Conservation (phyloP, 768 basidiomycete genomes). For the Lactarius vividus region DNA sequence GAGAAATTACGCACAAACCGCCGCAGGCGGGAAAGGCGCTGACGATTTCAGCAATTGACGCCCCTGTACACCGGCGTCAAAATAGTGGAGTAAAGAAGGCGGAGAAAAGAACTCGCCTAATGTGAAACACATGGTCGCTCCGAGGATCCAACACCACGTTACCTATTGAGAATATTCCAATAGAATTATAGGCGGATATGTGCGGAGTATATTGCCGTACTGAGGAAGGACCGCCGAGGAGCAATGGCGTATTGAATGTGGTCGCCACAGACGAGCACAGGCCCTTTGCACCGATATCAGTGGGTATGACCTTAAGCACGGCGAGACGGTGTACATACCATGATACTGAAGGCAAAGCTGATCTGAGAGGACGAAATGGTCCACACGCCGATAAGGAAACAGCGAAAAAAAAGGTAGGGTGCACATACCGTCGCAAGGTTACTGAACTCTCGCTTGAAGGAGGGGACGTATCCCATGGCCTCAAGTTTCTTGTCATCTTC, state of each 20-base stretch:
- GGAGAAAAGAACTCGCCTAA: slow-evolving; percentile 40
- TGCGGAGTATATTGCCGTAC: slow-evolving; percentile 38
- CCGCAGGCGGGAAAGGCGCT: slow-evolving; percentile 75
- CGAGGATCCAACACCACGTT: slow-evolving; percentile 75
- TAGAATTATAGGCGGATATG: not conserved
- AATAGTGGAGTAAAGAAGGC: not conserved
- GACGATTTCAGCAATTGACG: slow-evolving; percentile 74
- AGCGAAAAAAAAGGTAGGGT: not conserved
- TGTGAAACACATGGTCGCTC: slow-evolving; percentile 70
- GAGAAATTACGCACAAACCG: slow-evolving; percentile 49
- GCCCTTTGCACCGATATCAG: slow-evolving; percentile 41
- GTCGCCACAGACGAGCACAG: slow-evolving; percentile 75
- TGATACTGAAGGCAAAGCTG: slow-evolving; percentile 76
- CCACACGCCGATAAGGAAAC: not conserved
- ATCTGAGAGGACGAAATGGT: slow-evolving; percentile 40
- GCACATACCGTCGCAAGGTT: slow-evolving; percentile 68
- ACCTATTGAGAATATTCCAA: slow-evolving; percentile 36
- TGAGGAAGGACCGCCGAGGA: slow-evolving; percentile 66
- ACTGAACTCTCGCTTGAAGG: slow-evolving; percentile 83
- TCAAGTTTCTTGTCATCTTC: slow-evolving; percentile 66
- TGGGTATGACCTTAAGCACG: not conserved
- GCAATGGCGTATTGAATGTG: slow-evolving; percentile 72
- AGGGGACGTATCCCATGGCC: slow-evolving; percentile 69
- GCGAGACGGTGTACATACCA: slow-evolving; percentile 40
- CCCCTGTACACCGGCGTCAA: slow-evolving; percentile 33